Evolutionary conservation across 2,329 filamentous ascomycete genomes (phyloP), one percentile per base, ranked within the genome.

Genomic region (Neurospora sp.): DNA sequence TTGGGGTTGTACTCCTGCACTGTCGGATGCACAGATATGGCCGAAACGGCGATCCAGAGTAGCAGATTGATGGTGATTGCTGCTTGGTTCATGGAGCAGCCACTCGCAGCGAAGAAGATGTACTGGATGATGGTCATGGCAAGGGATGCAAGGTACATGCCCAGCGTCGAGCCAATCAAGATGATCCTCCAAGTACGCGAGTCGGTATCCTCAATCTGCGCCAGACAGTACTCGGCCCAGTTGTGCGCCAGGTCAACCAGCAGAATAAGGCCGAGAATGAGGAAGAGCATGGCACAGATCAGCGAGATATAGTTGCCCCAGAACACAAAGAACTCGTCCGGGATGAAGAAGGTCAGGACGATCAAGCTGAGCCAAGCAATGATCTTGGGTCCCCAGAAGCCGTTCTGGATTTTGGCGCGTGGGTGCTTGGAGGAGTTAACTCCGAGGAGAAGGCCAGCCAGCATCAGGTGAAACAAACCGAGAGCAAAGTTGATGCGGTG

Each of bases 401-500:
- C 96, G 82, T 99, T 99, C 79, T 99, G 96, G 69, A 99, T 87
- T 19, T 89, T 87, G 2, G 96, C 94, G 73, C 96, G 91, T 66
- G 91, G 91, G 79, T 97, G 92, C 80, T 92, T 96, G 33, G 94
- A 96, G 67, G 90, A 93, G 68, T 88, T 89, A 68, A 99, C 93
- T 68, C 96, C 96, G 69, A 98, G 85, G 66, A 99, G 86, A 72
- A 97, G 85, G 67, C 93, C 83, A 4, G 93, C 93, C 75, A 98
- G 88, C 73, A 97, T 85, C 66, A 96, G 85, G 81, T 99, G 96
- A 83, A 99, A 97, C 68, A 97, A 84, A 39, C 94, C 96, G 69
- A 99, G 91, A 15, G 94, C 94, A 78, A 98, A 99, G 83, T 97
- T 98, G 85, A 99, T 97, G 73, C 96, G 90, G 80, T 99, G 95